Base-by-base conservation (phyloP, 495 filamentous ascomycete genomes). In the Aspergillus incahuasiensis region DNA sequence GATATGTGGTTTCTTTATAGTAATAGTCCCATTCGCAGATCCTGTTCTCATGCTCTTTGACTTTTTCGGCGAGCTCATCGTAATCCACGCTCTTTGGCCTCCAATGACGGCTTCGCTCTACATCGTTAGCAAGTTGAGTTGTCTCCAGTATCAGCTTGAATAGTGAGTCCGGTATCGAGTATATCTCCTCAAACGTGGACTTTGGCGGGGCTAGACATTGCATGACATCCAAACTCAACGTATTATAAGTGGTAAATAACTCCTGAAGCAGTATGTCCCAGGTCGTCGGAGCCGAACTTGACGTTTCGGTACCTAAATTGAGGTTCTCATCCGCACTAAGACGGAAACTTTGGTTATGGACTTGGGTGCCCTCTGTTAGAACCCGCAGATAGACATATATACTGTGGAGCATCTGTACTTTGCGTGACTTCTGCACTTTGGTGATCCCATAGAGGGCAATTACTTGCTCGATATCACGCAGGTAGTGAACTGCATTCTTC, bases 321-420 rank as follows among this genome's bases (percentile, higher is more conserved):
- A 11, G 15, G 15, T 24, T 21, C 42, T 35, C 41, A 6, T 5
- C 15, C 15, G 42, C n/a, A 2, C n/a, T 7, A n/a, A 22, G 1
- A 38, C 18, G 28, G 12, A 38, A 6, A 19, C 20, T 20, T 46
- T 18, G 25, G 15, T 54, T 42, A 38, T 46, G 32, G 9, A 46
- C n/a, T 18, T 34, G 40, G 1, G 51, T 15, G 13, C 51, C 22
- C 18, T 54, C 46, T 5, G 55, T 62, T 38, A 62, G 39, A 9
- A 58, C 56, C 1, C 60, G 52, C n/a, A 58, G 55, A 12, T 58
- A 58, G 30, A 58, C 47, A 32, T 57, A 58, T 12, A 62, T 62
- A 42, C 55, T 52, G 42, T 58, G 55, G 5, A 62, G 56, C 60
- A 62, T 62, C 21, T 53, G 52, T 8, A 62, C 56, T 53, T 62